These are phyloP conservation scores for Takakia lepidozioides DNA, from an alignment of 225 moss, liverwort and hornwort genomes.

Conservation along the genomic window DNA sequence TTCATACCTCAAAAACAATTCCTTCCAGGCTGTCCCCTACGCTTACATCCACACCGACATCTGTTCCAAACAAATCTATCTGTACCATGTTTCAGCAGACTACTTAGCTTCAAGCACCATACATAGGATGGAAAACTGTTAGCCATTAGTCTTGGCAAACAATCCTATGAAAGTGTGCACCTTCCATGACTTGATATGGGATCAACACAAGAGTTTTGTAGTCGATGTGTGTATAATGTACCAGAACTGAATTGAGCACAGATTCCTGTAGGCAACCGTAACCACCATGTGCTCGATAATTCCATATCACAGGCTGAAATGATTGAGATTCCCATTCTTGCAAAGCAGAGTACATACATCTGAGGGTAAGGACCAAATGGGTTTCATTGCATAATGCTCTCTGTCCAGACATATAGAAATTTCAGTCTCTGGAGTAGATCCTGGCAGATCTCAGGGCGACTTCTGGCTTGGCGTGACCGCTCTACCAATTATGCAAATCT, in stretches of 20 bases:
- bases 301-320: too few species aligned
- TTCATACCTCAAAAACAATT: constrained; percentile 41
- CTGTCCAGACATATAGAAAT: too few species aligned
- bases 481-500: not conserved
- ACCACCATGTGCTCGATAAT: not conserved
- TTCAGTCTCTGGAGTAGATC: too few species aligned
- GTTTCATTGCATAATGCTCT: too few species aligned
- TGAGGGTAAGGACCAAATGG: too few species aligned
- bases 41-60: constrained; percentile 47
- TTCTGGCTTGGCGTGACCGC: not conserved
- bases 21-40: constrained; percentile 71
- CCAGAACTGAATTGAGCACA: too few species aligned
- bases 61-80: constrained; percentile 55
- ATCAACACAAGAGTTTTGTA: too few species aligned
- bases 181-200: too few species aligned
- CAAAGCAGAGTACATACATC: too few species aligned
- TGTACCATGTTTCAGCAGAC: constrained; percentile 30
- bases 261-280: too few species aligned
- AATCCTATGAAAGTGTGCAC: not conserved
- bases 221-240: too few species aligned
- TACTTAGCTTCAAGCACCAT: constrained; percentile 7
- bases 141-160: constrained; percentile 1
- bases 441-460: not conserved
- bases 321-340: too few species aligned
- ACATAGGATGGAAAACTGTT: constrained; percentile 1